These are phyloP conservation scores for Volvox africanus DNA, from an alignment of 139 green algal species.

Conservation along the genomic window DNA sequence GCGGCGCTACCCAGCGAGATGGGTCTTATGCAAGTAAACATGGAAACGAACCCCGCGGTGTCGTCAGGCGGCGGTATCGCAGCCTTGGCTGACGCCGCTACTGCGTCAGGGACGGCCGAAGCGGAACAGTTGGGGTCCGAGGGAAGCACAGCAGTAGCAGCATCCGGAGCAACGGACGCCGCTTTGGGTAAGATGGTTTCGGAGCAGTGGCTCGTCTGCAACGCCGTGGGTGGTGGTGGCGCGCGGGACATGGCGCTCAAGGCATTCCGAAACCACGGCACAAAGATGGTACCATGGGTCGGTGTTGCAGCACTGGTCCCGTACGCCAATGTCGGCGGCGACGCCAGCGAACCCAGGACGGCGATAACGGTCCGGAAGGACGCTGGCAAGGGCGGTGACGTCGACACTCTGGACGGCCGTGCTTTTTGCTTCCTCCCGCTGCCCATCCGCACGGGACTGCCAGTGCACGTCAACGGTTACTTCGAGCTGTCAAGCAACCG, in stretches of 20 bases:
- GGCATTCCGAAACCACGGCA: slow-evolving; percentile 32
- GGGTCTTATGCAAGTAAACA: slow-evolving; percentile 39
- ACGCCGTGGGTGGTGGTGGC: slow-evolving; percentile 61
- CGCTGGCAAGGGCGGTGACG: background rate
- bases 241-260: slow-evolving; percentile 56
- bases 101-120: background rate
- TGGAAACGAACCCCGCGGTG: background rate
- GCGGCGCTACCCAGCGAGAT: slow-evolving; percentile 41
- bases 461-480: slow-evolving; percentile 85
- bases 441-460: slow-evolving; percentile 74
- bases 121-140: background rate
- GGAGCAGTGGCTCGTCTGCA: slow-evolving; percentile 73
- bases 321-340: background rate
- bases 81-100: no score
- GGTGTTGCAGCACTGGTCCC: slow-evolving; percentile 73
- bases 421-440: slow-evolving; percentile 91
- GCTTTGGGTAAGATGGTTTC: background rate
- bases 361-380: background rate
- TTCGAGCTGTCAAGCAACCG: slow-evolving; percentile 89
- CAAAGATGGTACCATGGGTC: slow-evolving; percentile 82
- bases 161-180: background rate
- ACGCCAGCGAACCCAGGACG: background rate
- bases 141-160: background rate
- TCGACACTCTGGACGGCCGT: slow-evolving; percentile 47
- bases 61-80: background rate